Evolutionary conservation across 2,329 filamentous ascomycete genomes (phyloP).

Genomic region (Gnomoniopsis smithogilvyi): DNA sequence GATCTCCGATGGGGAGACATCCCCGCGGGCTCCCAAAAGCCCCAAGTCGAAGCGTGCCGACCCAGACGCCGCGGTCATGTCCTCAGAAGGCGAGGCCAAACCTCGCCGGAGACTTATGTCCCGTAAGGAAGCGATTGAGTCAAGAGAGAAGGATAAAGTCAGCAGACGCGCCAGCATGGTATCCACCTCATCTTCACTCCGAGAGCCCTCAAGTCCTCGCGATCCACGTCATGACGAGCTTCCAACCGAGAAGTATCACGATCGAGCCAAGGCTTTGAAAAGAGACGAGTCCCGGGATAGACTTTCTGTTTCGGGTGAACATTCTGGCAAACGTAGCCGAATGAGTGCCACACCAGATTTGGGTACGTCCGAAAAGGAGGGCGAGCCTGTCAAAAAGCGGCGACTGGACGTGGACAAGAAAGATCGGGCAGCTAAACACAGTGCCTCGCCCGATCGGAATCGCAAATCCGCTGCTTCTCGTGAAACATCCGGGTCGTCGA

Average conservation of each 20-base stretch:
- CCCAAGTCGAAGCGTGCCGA: conserved; percentile 52
- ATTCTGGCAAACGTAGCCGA: conserved; percentile 54
- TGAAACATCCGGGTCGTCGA: conserved; percentile 28
- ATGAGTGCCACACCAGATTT: conserved; percentile 56
- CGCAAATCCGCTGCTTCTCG: conserved; percentile 40
- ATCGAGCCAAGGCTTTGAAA: conserved; percentile 59
- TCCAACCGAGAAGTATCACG: conserved; percentile 53
- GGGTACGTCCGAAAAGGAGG: conserved; percentile 52
- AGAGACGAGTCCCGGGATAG: conserved; percentile 54
- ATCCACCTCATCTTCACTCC: conserved; percentile 51
- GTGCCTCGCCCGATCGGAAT: conserved; percentile 42
- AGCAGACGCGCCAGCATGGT: conserved; percentile 52
- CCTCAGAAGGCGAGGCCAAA: conserved; percentile 58
- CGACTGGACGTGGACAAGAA: conserved; percentile 53
- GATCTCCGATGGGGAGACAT: conserved; percentile 51
- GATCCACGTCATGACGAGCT: conserved; percentile 51
- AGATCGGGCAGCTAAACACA: conserved; percentile 44
- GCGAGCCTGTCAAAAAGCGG: conserved; percentile 53
- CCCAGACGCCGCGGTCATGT: conserved; percentile 48
- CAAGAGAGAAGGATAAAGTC: conserved; percentile 48
- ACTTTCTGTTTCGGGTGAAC: conserved; percentile 47
- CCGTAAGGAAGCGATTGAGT: conserved; percentile 58
- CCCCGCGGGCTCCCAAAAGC: conserved; percentile 46
- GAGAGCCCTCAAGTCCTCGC: conserved; percentile 52
- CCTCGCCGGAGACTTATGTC: conserved; percentile 62